These are phyloP conservation scores for Pulveroboletus sp. DNA, from an alignment of 768 basidiomycete genomes.

Conservation along the genomic window DNA sequence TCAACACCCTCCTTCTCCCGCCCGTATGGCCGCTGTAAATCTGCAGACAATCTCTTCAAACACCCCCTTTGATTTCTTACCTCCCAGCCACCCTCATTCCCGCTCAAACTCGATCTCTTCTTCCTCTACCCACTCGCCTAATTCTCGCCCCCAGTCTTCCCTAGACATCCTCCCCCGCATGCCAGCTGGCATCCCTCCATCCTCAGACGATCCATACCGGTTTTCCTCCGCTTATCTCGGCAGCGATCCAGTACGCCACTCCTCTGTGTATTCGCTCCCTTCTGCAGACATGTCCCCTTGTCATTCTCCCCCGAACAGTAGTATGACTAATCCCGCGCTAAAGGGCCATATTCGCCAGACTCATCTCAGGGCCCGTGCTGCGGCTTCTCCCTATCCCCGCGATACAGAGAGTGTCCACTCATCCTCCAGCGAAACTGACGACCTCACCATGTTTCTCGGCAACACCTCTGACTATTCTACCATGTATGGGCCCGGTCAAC, in stretches of 20 bases:
- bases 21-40: constrained; percentile 65
- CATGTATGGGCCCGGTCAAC: constrained; percentile 50
- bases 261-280: constrained; percentile 40
- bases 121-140: constrained; percentile 64
- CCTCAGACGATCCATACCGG: constrained; percentile 68
- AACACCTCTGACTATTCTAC: constrained; percentile 58
- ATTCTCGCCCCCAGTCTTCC: constrained; percentile 74
- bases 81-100: constrained; percentile 59
- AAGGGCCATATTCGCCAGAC: constrained; percentile 73
- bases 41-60: constrained; percentile 66
- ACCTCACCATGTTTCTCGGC: constrained; percentile 71
- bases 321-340: constrained; percentile 67
- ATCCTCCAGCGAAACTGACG: constrained; percentile 86
- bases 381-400: constrained; percentile 81
- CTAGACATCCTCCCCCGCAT: constrained; percentile 58
- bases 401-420: constrained; percentile 84
- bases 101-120: constrained; percentile 78
- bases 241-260: constrained; percentile 42
- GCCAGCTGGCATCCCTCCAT: constrained; percentile 45
- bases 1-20: constrained; percentile 34
- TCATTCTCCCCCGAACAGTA: constrained; percentile 73
- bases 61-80: constrained; percentile 69
- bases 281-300: constrained; percentile 40
- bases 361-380: constrained; percentile 75
- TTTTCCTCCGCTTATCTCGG: constrained; percentile 52